Evolutionary conservation across 2,329 filamentous ascomycete species (phyloP).

Genomic region (Fusarium sp.): DNA sequence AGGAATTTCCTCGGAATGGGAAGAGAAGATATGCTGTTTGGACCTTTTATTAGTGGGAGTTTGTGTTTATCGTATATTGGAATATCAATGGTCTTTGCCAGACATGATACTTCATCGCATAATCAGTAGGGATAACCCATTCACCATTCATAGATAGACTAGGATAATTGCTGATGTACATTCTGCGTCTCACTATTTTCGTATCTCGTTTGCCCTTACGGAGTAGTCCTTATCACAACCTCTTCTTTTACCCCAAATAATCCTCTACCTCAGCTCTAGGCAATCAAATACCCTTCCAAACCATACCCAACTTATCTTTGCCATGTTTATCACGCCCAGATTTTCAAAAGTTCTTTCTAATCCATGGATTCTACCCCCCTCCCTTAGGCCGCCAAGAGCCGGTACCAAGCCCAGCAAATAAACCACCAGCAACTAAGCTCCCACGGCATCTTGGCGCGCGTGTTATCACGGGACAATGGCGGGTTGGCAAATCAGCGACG

Average conservation of each 20-base stretch:
- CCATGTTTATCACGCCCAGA: conserved; percentile 36
- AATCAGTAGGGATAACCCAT: background rate
- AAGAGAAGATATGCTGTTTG: background rate
- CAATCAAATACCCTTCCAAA: background rate
- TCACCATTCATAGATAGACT: background rate
- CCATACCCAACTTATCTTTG: conserved; percentile 31
- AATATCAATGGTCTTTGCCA: background rate
- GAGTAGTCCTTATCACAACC: conserved; percentile 10
- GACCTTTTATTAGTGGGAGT: background rate
- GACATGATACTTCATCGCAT: background rate
- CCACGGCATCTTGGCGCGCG: conserved; percentile 30
- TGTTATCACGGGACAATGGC: conserved; percentile 36
- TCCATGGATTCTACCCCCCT: conserved; percentile 3
- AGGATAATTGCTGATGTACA: background rate
- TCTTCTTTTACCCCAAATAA: background rate
- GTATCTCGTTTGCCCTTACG: conserved; percentile 12
- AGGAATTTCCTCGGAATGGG: background rate
- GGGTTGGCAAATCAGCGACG: conserved; percentile 25
- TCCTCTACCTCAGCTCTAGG: background rate
- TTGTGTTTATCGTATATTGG: background rate
- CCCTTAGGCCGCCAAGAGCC: conserved; percentile 19
- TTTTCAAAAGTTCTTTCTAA: conserved; percentile 42
- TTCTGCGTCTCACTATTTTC: conserved; percentile 15
- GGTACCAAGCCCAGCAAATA: conserved; percentile 21
- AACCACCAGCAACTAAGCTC: conserved; percentile 1